Evolutionary conservation across 192 early-diverging fungal species (phyloP), one percentile per base, ranked within the genome.

Genomic region (Backusella mclennaniae): DNA sequence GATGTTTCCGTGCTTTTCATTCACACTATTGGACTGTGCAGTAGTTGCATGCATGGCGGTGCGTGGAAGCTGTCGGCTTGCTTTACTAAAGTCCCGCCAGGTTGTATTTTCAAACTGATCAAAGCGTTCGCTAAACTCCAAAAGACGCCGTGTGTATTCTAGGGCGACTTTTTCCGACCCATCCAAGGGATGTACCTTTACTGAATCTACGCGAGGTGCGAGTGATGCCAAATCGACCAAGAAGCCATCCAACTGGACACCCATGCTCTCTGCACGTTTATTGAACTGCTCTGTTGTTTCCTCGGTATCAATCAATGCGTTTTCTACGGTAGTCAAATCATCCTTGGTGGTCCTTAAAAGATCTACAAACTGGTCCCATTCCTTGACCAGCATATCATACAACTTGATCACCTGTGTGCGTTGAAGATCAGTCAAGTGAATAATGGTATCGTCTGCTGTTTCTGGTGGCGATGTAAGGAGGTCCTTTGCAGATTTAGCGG

Each of bases 361-460:
- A 1, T 74, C 29, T 6, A 53, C 52, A 49, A 83, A 80, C n/a
- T 68, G 70, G 23, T 49, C 74, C 77, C 77, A 79, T n/a, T 83
- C 68, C 4, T 67, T 66, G 8, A 36, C 23, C 31, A 83, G 38
- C 26, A 63, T 75, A n/a, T 79, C 75, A 41, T 76, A 73, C 21
- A 79, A 53, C 29, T 73, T 41, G 17, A 63, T 29, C 38, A 83
- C 73, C 21, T 74, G 73, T 11, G 52, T 66, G 0, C 73, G 71
- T 69, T 83, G 82, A 21, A 76, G 70, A 17, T 73, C 71, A 26
- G 82, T 83, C 33, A 83, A 59, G 19, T 72, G 35, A 11, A 83
- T 77, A 0, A 74, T 31, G 11, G 67, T 71, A 67, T 79, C 82
- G 35, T 79, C 76, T 2, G 75, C 56, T 70, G 74, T 68, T 38